Percentiles rank a stretch among this genome's conserved stretches.
These are phyloP conservation scores for Flammula alnicola DNA, from an alignment of 1,284 basidiomycete genomes.

Conservation along the genomic window DNA sequence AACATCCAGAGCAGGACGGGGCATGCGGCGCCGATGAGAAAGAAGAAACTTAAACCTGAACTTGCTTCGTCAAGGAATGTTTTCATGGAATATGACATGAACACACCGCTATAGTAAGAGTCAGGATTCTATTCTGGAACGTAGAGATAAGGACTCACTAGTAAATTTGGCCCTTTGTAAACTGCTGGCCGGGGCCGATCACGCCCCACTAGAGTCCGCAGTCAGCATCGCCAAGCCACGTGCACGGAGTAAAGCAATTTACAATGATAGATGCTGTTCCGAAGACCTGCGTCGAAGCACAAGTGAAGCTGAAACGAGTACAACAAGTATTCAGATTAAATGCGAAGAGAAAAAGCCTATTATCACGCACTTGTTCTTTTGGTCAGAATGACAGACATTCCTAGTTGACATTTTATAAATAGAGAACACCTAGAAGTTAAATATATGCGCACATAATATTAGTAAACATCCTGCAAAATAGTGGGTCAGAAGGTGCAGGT, in stretches of 20 bases:
- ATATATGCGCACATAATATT: slow-evolving; percentile 45
- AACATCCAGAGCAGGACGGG: slow-evolving; percentile 50
- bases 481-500: neutral
- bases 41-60: slow-evolving; percentile 50
- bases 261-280: slow-evolving; percentile 48
- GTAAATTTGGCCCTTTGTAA: slow-evolving; percentile 47
- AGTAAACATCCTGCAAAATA: slow-evolving; percentile 50
- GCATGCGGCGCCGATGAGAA: slow-evolving; percentile 55
- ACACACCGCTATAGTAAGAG: slow-evolving; percentile 28
- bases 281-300: slow-evolving; percentile 43
- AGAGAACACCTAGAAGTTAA: neutral
- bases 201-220: slow-evolving; percentile 44
- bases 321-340: neutral
- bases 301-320: slow-evolving; percentile 37
- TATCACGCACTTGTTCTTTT: slow-evolving; percentile 41
- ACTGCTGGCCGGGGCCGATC: slow-evolving; percentile 51
- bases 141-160: slow-evolving; percentile 36
- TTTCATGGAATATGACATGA: slow-evolving; percentile 27
- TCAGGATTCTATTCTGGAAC: slow-evolving; percentile 1
- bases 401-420: slow-evolving; percentile 19
- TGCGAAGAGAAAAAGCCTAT: neutral
- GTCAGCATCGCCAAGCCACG: neutral
- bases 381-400: slow-evolving; percentile 48
- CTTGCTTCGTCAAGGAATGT: neutral
- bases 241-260: slow-evolving; percentile 9